phyloP scores from a whole-genome alignment of 2,329 filamentous ascomycete genomes.

The Aspergillus proliferans region DNA sequence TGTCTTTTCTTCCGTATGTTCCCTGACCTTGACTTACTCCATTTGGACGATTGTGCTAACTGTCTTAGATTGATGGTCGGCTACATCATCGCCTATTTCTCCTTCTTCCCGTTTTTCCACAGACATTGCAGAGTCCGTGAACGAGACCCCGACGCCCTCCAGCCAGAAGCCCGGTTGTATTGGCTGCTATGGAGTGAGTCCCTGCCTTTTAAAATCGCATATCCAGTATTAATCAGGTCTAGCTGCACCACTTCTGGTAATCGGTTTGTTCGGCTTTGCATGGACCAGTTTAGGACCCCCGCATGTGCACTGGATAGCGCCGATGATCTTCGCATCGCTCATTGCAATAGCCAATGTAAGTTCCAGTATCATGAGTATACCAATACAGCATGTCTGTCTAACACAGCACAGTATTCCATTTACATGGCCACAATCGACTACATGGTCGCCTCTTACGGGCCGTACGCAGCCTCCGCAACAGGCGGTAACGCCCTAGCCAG shows the following conservation, averaged over 20 bases:
- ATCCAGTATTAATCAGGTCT: not conserved
- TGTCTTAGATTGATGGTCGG: slow-evolving; percentile 43
- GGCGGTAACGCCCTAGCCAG: slow-evolving; percentile 60
- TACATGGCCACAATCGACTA: slow-evolving; percentile 63
- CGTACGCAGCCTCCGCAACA: slow-evolving; percentile 58
- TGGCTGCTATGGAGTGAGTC: slow-evolving; percentile 49
- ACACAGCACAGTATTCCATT: slow-evolving; percentile 35
- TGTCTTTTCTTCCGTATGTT: slow-evolving; percentile 49
- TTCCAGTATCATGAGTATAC: slow-evolving; percentile 2
- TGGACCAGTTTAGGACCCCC: slow-evolving; percentile 53
- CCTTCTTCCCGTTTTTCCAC: slow-evolving; percentile 50
- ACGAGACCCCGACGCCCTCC: slow-evolving; percentile 43
- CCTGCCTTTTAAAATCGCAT: not conserved
- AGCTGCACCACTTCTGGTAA: slow-evolving; percentile 51
- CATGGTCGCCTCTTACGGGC: slow-evolving; percentile 61
- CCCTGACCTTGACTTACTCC: not conserved
- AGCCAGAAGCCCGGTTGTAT: slow-evolving; percentile 57
- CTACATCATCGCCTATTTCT: slow-evolving; percentile 52
- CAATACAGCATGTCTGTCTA: not conserved
- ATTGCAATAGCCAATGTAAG: slow-evolving; percentile 57
- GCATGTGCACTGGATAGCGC: slow-evolving; percentile 53
- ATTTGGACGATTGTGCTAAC: not conserved
- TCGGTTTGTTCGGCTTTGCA: slow-evolving; percentile 57
- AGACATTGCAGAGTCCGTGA: slow-evolving; percentile 35
- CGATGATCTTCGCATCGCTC: slow-evolving; percentile 53